phyloP scores from a whole-genome alignment of 139 green algal species.

The Chlorella ohadii region DNA sequence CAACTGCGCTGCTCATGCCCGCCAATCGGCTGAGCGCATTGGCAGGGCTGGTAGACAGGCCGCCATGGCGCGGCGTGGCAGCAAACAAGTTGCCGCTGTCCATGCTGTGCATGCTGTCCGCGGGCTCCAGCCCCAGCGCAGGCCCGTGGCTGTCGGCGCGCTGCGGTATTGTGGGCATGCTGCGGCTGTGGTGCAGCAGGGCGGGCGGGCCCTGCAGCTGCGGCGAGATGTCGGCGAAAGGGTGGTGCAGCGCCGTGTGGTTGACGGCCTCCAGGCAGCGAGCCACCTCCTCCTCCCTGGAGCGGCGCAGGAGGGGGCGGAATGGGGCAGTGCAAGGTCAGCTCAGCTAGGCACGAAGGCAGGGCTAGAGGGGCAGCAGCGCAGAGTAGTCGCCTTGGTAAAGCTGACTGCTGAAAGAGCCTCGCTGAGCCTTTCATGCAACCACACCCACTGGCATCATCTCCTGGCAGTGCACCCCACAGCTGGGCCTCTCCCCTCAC shows the following conservation, averaged over 20 bases:
- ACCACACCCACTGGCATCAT: too few relatives aligned
- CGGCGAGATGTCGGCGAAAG: not conserved
- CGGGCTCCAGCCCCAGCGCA: not conserved
- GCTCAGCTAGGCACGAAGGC: too few relatives aligned
- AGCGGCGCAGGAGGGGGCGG: not conserved
- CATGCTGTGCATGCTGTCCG: conserved; percentile 11
- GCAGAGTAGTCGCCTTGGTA: too few relatives aligned
- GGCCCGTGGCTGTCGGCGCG: conserved; percentile 3
- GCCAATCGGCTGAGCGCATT: not conserved
- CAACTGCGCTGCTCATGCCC: not conserved
- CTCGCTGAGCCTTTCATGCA: too few relatives aligned
- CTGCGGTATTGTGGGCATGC: conserved; percentile 4
- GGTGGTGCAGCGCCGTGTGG: not conserved
- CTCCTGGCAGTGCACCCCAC: too few relatives aligned
- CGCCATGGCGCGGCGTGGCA: not conserved
- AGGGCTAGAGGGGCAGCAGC: too few relatives aligned
- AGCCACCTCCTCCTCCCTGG: conserved; percentile 60
- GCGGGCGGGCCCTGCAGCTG: not conserved
- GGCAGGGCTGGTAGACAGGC: not conserved
- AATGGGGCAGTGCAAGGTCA: not conserved
- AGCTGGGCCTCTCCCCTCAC: too few relatives aligned
- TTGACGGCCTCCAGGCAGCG: conserved; percentile 69
- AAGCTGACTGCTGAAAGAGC: too few relatives aligned
- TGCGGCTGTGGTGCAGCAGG: not conserved
- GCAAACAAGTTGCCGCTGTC: not conserved